Evolutionary conservation across 2,329 filamentous ascomycete genomes (phyloP).

Genomic region (Diaporthe caulivora): DNA sequence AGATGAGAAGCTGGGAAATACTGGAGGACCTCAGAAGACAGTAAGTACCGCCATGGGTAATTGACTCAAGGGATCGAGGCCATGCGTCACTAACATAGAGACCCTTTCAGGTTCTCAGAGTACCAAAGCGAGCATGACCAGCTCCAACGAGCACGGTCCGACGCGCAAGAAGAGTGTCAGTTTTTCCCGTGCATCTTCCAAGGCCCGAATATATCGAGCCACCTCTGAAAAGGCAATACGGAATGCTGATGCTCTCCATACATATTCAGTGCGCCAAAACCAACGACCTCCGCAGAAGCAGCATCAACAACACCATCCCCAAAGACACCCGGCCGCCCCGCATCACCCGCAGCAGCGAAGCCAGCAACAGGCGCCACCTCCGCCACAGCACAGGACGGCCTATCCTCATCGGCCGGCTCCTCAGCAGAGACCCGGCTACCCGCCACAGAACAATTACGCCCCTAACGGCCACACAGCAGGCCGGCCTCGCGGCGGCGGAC

Average conservation of each 20-base stretch:
- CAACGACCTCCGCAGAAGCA: neutral
- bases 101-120: neutral
- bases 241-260: neutral
- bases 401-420: neutral
- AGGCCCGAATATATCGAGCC: no score
- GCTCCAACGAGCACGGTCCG: neutral
- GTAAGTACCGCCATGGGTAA: neutral
- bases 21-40: neutral
- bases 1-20: constrained; percentile 13
- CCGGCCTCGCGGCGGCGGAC: neutral
- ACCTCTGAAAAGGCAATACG: no score
- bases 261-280: neutral
- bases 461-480: neutral
- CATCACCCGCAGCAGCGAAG: neutral
- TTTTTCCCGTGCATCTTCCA: no score
- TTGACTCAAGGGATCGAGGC: no score
- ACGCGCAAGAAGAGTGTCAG: neutral
- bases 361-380: neutral
- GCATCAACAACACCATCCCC: neutral
- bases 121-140: neutral
- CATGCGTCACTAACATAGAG: neutral
- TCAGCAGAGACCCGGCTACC: neutral
- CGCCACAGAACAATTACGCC: neutral
- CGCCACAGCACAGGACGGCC: neutral
- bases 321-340: neutral